Evolutionary conservation across 192 early-diverging fungal species (phyloP).

Genomic region (Coemansia sp.): DNA sequence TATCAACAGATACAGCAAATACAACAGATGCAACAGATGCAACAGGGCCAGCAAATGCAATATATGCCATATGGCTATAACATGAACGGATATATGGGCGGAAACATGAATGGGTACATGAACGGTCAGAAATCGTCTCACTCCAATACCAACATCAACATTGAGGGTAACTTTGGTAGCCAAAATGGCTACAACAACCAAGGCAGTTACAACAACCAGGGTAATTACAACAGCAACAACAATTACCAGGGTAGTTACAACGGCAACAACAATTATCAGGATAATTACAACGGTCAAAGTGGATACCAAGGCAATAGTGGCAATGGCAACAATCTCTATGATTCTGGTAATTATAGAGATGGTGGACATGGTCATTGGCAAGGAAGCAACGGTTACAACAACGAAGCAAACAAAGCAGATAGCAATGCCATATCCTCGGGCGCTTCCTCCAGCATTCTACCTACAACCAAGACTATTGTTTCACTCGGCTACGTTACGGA

Average conservation of each 20-base stretch:
- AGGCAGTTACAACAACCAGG: conserved; percentile 8
- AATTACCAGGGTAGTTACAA: not conserved
- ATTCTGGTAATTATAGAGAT: not conserved
- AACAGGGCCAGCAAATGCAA: not conserved
- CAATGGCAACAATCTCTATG: not conserved
- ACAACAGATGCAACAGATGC: no score
- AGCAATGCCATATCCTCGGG: not conserved
- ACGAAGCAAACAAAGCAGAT: not conserved
- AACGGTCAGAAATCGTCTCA: not conserved
- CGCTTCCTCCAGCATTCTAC: not conserved
- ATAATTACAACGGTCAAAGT: not conserved
- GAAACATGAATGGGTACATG: conserved; percentile 6
- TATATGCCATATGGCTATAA: not conserved
- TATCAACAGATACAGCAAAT: no score
- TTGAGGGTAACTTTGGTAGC: not conserved
- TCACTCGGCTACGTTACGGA: conserved; percentile 6
- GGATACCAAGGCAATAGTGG: not conserved
- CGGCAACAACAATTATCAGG: not conserved
- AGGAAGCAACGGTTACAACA: not conserved
- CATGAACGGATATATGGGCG: conserved; percentile 4
- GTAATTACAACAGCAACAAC: not conserved
- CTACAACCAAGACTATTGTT: not conserved
- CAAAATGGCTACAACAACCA: conserved; percentile 1
- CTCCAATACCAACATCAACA: conserved; percentile 6
- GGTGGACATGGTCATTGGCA: not conserved